Evolutionary conservation across 768 basidiomycete genomes (phyloP).

Genomic region (Artomyces pyxidatus): DNA sequence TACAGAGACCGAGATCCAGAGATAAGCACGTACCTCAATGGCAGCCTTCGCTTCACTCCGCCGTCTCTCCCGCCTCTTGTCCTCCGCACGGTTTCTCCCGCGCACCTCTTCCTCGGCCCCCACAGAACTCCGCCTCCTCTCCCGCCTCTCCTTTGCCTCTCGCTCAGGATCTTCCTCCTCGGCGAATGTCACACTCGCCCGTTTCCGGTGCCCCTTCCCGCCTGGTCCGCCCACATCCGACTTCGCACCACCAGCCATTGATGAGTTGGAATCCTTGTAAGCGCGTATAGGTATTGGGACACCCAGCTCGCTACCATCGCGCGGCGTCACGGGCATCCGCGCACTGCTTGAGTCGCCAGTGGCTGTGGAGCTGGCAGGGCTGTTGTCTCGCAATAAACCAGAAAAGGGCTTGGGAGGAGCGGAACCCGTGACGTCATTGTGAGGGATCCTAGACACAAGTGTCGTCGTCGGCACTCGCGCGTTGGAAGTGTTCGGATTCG

Average conservation of each 20-base stretch:
- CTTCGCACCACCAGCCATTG: constrained; percentile 3
- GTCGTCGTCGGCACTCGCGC: constrained; percentile 2
- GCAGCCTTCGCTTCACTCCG: constrained; percentile 80
- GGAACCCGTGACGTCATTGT: neutral
- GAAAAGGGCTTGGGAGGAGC: constrained; percentile 48
- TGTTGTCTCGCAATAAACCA: constrained; percentile 39
- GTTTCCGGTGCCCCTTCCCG: constrained; percentile 36
- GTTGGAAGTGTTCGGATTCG: neutral
- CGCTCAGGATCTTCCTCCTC: constrained; percentile 32
- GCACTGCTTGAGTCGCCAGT: constrained; percentile 82
- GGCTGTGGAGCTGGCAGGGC: constrained; percentile 79
- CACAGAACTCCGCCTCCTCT: neutral
- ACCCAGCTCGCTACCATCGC: constrained; percentile 63
- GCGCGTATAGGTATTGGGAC: constrained; percentile 9
- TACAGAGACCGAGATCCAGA: neutral
- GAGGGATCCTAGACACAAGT: neutral
- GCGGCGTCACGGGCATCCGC: constrained; percentile 64
- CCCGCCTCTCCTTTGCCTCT: constrained; percentile 16
- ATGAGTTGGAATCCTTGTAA: constrained; percentile 1
- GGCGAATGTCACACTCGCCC: constrained; percentile 63
- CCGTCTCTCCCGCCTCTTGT: constrained; percentile 62
- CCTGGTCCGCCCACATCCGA: constrained; percentile 16
- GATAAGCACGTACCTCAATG: constrained; percentile 58
- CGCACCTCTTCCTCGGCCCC: constrained; percentile 39
- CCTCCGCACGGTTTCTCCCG: constrained; percentile 31